Evolutionary conservation across 257 asterid genomes (phyloP).

Genomic region (Cordia subcordata): DNA sequence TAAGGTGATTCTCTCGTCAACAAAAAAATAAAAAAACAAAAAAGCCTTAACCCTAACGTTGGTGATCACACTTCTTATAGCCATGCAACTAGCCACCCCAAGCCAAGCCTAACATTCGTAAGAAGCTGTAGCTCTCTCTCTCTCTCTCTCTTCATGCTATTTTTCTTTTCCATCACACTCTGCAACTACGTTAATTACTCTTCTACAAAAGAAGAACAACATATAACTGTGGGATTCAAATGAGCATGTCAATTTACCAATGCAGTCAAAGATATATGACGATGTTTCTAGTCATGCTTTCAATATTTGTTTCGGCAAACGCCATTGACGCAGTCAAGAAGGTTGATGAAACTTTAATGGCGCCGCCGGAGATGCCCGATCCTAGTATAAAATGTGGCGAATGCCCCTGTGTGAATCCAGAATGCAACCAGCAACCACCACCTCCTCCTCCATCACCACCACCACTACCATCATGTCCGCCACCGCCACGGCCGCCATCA

Average conservation of each 20-base stretch:
- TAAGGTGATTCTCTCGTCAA: too few species aligned
- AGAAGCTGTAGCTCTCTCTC: not conserved
- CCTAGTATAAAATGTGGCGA: conserved; percentile 60
- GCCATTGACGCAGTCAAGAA: not conserved
- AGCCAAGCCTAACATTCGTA: not conserved
- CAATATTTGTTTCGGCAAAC: not conserved
- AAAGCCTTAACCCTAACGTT: not conserved
- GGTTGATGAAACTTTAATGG: too few species aligned
- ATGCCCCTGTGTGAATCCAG: conserved; percentile 58
- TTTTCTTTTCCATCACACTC: not conserved
- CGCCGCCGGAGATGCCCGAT: not conserved
- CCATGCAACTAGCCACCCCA: not conserved
- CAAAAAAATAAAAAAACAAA: too few species aligned
- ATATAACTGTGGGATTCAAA: not conserved
- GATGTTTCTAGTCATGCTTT: not conserved
- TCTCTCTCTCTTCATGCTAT: not conserved
- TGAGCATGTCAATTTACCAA: not conserved
- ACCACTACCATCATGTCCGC: too few species aligned
- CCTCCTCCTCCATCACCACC: conserved; percentile 3
- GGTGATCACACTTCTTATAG: not conserved
- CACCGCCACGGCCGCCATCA: too few species aligned
- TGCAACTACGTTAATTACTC: too few species aligned
- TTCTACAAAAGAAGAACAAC: too few species aligned
- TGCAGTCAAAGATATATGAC: not conserved
- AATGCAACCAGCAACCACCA: conserved; percentile 39